A percentile compares a stretch with the other conserved stretches of the same genome.
These are phyloP conservation scores for Cryptococcus neoformans DNA, from an alignment of 1,284 basidiomycete species.

Conservation along the genomic window DNA sequence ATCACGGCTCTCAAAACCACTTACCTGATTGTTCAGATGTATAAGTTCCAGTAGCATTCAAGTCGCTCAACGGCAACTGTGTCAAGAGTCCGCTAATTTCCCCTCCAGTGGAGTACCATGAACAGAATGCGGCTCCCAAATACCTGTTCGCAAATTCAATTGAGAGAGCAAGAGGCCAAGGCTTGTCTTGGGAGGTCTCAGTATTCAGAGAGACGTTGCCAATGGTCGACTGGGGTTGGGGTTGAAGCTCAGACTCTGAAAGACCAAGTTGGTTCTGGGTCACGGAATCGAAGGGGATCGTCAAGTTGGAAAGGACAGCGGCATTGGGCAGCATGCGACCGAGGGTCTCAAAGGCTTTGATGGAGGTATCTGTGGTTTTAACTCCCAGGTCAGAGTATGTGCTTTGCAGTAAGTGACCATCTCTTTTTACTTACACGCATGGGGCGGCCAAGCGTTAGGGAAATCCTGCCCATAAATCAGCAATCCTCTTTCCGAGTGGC, in stretches of 20 bases:
- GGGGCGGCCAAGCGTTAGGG: constrained; percentile 62
- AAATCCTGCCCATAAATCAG: constrained; percentile 29
- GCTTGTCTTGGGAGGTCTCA: constrained; percentile 47
- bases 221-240: constrained; percentile 57
- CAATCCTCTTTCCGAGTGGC: constrained; percentile 45
- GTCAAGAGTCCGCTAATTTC: constrained; percentile 66
- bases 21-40: background rate
- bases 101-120: constrained; percentile 80
- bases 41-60: constrained; percentile 65
- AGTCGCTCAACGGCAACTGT: constrained; percentile 63
- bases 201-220: constrained; percentile 53
- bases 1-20: background rate
- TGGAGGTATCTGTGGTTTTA: constrained; percentile 57
- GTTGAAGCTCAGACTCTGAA: constrained; percentile 62
- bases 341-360: constrained; percentile 66
- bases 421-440: constrained; percentile 54
- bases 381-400: background rate
- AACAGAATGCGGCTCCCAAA: constrained; percentile 75
- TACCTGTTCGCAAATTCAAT: constrained; percentile 60
- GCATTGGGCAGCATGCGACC: constrained; percentile 34
- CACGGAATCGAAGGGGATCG: constrained; percentile 63
- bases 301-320: constrained; percentile 23
- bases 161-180: constrained; percentile 55
- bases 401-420: too few relatives aligned
- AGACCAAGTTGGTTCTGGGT: constrained; percentile 72